Percentiles rank a stretch among this genome's conserved stretches.
These are phyloP conservation scores for Claviceps capensis DNA, from an alignment of 2,329 filamentous ascomycete species.

Conservation along the genomic window DNA sequence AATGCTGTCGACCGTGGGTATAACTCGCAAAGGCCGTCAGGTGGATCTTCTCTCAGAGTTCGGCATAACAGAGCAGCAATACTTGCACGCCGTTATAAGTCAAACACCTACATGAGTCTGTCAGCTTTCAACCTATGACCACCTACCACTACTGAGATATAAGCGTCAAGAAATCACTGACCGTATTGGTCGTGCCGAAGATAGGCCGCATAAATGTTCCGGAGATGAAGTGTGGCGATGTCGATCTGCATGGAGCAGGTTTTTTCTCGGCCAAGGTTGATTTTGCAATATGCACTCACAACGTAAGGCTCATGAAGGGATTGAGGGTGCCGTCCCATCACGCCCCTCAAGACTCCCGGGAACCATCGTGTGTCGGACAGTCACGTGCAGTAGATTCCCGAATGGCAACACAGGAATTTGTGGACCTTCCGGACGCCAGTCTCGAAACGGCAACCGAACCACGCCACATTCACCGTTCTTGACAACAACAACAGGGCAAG, in stretches of 20 bases:
- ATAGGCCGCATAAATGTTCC: neutral
- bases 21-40: constrained; percentile 4
- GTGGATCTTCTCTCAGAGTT: neutral
- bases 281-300: constrained; percentile 8
- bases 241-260: neutral
- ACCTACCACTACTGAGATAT: constrained; percentile 5
- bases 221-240: neutral
- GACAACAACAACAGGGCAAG: no score
- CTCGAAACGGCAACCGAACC: constrained; percentile 1
- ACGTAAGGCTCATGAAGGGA: constrained; percentile 12
- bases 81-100: neutral
- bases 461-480: neutral
- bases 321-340: constrained; percentile 11
- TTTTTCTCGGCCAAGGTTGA: constrained; percentile 5
- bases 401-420: constrained; percentile 5
- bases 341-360: constrained; percentile 11
- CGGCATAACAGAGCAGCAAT: neutral
- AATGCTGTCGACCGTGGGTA: constrained; percentile 3
- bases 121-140: constrained; percentile 5
- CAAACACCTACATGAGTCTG: constrained; percentile 1
- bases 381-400: constrained; percentile 12
- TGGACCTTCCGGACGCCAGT: constrained; percentile 8
- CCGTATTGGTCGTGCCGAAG: constrained; percentile 1
- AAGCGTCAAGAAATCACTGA: constrained; percentile 9
- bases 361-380: constrained; percentile 7